A percentile compares a stretch with the other conserved stretches of the same genome.
Evolutionary conservation across 345 rosid species (phyloP).

Genomic region (Erucastrum elatum): DNA sequence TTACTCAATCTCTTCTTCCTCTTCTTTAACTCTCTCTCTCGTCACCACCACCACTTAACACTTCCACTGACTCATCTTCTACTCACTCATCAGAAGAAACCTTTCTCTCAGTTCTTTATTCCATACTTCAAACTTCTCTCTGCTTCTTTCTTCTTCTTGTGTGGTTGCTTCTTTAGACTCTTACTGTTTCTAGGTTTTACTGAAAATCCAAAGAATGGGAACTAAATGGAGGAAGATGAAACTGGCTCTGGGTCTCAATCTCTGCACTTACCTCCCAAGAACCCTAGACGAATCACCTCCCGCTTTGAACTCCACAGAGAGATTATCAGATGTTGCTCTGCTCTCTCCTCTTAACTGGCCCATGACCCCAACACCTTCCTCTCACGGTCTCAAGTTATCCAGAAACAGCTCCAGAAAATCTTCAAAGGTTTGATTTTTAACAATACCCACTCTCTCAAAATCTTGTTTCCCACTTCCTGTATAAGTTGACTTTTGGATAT

Average conservation of each 20-base stretch:
- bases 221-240: conserved; percentile 87
- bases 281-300: conserved; percentile 54
- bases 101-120: conserved; percentile 6
- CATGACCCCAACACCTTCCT: conserved; percentile 79
- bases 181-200: conserved; percentile 12
- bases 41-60: conserved; percentile 20
- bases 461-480: conserved; percentile 2
- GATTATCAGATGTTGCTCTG: conserved; percentile 79
- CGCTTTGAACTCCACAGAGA: conserved; percentile 52
- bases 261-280: conserved; percentile 68
- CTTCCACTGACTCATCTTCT: conserved; percentile 31
- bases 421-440: conserved; percentile 61
- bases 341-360: conserved; percentile 71
- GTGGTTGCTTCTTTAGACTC: conserved; percentile 24
- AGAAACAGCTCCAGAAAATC: conserved; percentile 70
- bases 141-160: background rate
- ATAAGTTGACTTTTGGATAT: conserved; percentile 30
- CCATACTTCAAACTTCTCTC: conserved; percentile 3
- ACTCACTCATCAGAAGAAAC: background rate
- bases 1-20: conserved; percentile 23
- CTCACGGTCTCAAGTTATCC: conserved; percentile 65
- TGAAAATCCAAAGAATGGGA: conserved; percentile 48
- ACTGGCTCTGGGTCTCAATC: conserved; percentile 70
- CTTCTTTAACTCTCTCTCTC: conserved; percentile 25
- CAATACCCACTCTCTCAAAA: conserved; percentile 34